Conservation (phyloP, 2,329 filamentous ascomycete species). For the Penicillium sp. region DNA sequence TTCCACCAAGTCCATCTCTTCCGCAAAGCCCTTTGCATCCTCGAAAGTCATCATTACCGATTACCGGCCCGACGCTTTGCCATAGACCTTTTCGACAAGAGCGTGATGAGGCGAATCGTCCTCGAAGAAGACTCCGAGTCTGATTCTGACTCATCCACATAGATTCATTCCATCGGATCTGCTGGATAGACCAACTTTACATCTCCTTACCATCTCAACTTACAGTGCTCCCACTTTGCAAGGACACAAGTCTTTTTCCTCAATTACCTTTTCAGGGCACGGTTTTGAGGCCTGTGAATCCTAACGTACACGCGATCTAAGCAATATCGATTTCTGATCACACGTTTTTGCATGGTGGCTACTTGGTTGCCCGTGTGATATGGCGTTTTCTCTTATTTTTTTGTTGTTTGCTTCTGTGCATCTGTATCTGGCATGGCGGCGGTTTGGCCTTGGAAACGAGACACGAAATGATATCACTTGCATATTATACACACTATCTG, state of each 20-base stretch:
- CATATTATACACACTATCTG: neutral
- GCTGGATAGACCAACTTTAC: neutral
- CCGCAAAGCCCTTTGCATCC: conserved; percentile 79
- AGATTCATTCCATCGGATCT: conserved; percentile 10
- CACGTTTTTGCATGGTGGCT: conserved; percentile 1
- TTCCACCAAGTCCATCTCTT: conserved; percentile 82
- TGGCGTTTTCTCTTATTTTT: conserved; percentile 8
- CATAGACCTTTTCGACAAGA: conserved; percentile 92
- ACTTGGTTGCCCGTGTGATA: neutral
- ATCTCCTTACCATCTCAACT: neutral
- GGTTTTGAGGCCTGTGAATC: neutral
- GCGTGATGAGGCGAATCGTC: conserved; percentile 81
- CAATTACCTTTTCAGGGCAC: neutral
- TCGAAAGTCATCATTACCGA: conserved; percentile 89
- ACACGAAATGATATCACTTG: conserved; percentile 24
- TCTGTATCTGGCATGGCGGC: conserved; percentile 25
- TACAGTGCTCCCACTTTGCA: neutral
- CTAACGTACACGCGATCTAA: conserved; percentile 12
- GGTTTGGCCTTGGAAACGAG: conserved; percentile 25
- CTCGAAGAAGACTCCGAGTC: conserved; percentile 69
- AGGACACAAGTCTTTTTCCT: neutral
- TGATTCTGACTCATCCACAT: conserved; percentile 39
- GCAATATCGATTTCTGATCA: conserved; percentile 22
- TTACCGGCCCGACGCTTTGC: conserved; percentile 87
- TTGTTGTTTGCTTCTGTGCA: conserved; percentile 19